Base-by-base conservation (phyloP, 2,329 filamentous ascomycete genomes). In the Epichloe elymi region DNA sequence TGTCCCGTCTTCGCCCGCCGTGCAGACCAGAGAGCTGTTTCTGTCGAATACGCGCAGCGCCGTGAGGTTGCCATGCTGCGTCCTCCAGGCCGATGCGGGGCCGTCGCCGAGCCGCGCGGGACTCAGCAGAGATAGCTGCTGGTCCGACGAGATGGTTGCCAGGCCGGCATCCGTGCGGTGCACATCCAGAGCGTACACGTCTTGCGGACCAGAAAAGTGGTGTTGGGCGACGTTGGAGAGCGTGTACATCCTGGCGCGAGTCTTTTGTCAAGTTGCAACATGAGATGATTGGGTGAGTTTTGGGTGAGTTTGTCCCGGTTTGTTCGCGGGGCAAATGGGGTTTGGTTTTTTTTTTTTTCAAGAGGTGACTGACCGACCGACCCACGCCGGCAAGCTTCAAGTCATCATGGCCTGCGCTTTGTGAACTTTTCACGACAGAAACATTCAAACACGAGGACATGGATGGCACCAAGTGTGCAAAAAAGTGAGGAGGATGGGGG, bases 1-100 rank as follows among this genome's bases (percentile, higher is more conserved):
- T 8, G 73, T 70, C 7, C 86, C 86, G 61, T 89, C 82, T 63
- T 85, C 78, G 45, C 86, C 86, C 0, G 84, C 79, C 0, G 86
- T 89, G 53, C 78, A 79, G 5, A 88, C 70, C 19, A 82, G 61
- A 4, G 73, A 74, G 30, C 72, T 72, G 19, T 65, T 65, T 5
- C 66, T 67, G 53, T 79, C 77, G 45, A 79, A 75, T 1, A 75
- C 70, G 49, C 75, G 74, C 33, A 87, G 68, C 54, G 78, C 80
- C 14, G 81, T 82, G 57, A 88, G 69, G 54, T 84, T 84, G 5
- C 75, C 72, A 56, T 86, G 80, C 35, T 73, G 69, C 10, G 75
- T 77, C 37, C 64, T 62, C 46, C 79, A 67, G 48, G 70, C 69
- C 30, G 74, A 69, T 26, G 74, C 57, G 3, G 77, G 74, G 0